A percentile compares a stretch with the other conserved stretches of the same genome.
phyloP scores from a whole-genome alignment of 257 asterid species.

The Osmanthus fragrans region DNA sequence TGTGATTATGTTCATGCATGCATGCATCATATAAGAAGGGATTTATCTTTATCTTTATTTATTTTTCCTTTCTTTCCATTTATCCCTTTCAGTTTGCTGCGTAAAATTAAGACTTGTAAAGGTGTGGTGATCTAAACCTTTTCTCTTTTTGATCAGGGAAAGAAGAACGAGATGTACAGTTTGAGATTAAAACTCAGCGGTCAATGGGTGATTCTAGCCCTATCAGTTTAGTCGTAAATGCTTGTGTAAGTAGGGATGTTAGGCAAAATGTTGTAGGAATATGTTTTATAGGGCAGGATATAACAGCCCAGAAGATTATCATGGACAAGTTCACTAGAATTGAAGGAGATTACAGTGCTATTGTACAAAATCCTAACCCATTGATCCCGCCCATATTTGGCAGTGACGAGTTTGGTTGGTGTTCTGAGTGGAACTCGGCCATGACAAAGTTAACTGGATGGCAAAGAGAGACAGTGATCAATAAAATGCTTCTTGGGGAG shows the following conservation, averaged over 20 bases:
- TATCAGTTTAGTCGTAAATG: conserved; percentile 75
- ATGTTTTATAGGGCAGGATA: conserved; percentile 89
- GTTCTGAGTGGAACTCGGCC: conserved; percentile 95
- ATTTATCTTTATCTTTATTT: background rate
- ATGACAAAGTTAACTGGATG: conserved; percentile 81
- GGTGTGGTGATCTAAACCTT: background rate
- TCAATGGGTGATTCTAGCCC: conserved; percentile 59
- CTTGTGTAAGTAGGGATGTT: conserved; percentile 93
- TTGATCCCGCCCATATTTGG: conserved; percentile 94
- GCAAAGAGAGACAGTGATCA: conserved; percentile 66
- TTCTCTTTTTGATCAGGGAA: conserved; percentile 48
- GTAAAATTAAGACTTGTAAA: background rate
- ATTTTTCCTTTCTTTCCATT: background rate
- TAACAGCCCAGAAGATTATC: conserved; percentile 79
- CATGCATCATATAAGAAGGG: background rate
- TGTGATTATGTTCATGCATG: background rate
- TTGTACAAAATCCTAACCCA: conserved; percentile 81
- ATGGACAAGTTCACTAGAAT: conserved; percentile 97
- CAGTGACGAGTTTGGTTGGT: conserved; percentile 90
- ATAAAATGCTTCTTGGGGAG: conserved; percentile 88
- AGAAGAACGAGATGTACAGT: conserved; percentile 80
- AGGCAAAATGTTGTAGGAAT: conserved; percentile 79
- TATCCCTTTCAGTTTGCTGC: background rate
- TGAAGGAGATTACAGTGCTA: conserved; percentile 88
- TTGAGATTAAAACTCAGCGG: conserved; percentile 78